phyloP scores from a whole-genome alignment of 305 asterid genomes.

The Vinca major region DNA sequence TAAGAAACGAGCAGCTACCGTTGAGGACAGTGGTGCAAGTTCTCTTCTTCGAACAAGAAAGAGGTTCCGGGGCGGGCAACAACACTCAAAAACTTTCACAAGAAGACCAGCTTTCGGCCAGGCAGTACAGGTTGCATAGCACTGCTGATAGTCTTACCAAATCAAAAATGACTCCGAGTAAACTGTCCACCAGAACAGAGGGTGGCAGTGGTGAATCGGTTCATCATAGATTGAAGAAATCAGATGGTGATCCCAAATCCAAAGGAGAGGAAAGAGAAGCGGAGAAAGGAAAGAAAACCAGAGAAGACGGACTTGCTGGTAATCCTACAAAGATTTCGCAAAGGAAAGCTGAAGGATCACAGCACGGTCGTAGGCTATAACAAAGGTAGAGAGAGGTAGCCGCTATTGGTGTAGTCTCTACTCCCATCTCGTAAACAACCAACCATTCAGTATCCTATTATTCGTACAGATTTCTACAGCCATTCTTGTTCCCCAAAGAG shows the following conservation, averaged over 20 bases:
- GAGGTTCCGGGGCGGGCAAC: conserved; percentile 15
- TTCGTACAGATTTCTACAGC: conserved; percentile 3
- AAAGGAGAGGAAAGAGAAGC: conserved; percentile 3
- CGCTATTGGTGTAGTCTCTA: not conserved
- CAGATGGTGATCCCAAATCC: not conserved
- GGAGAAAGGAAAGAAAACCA: conserved; percentile 8
- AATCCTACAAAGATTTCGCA: not conserved
- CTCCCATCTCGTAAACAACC: not conserved
- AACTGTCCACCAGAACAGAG: conserved; percentile 19
- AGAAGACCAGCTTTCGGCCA: conserved; percentile 14
- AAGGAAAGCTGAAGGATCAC: not conserved
- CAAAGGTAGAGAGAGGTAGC: conserved; percentile 1
- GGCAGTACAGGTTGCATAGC: conserved; percentile 15
- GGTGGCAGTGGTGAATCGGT: not conserved
- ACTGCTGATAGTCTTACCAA: conserved; percentile 21
- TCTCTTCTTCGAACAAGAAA: conserved; percentile 62
- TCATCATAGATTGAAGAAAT: conserved; percentile 1
- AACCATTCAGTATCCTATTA: not conserved
- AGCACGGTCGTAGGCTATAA: not conserved
- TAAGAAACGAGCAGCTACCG: conserved; percentile 64
- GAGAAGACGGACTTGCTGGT: not conserved
- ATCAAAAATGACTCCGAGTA: conserved; percentile 12
- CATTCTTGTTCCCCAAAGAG: conserved; percentile 1
- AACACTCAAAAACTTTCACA: conserved; percentile 15
- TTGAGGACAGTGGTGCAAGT: conserved; percentile 67